phyloP scores from a whole-genome alignment of 202 grass and related monocot species.

The Saccharum hybrid region DNA sequence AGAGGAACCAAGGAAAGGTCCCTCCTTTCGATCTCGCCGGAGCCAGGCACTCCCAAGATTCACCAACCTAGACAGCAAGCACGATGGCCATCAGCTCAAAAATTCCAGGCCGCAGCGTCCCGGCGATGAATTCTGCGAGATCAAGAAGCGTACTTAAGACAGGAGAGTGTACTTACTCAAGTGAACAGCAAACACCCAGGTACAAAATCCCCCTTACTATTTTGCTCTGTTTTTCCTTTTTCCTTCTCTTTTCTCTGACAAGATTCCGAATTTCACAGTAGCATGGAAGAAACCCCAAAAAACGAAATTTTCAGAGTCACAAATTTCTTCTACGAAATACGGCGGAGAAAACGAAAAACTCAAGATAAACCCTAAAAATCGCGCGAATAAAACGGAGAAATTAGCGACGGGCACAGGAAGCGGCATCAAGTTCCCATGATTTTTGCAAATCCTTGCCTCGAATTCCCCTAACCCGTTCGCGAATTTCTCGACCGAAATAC shows the following conservation, averaged over 20 bases:
- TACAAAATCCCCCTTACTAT: constrained; percentile 6
- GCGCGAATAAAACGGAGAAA: not conserved
- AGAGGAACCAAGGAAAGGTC: constrained; percentile 4
- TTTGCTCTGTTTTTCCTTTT: not conserved
- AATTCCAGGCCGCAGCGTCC: not conserved
- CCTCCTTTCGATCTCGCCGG: not conserved
- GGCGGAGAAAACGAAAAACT: constrained; percentile 13
- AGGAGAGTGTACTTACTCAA: constrained; percentile 5
- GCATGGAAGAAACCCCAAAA: not conserved
- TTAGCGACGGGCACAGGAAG: not conserved
- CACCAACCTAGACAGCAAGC: not conserved
- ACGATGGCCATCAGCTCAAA: constrained; percentile 2
- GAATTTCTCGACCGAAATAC: constrained; percentile 14
- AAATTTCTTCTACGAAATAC: constrained; percentile 23
- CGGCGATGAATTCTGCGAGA: constrained; percentile 19
- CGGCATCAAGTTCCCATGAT: not conserved
- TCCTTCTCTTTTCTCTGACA: constrained; percentile 20
- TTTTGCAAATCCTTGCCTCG: not conserved
- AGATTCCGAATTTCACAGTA: constrained; percentile 41
- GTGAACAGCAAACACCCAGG: not conserved
- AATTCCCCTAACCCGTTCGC: not conserved
- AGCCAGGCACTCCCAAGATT: not conserved
- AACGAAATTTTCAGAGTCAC: not conserved
- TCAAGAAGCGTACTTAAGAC: constrained; percentile 19
- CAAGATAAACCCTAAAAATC: constrained; percentile 38